phyloP scores from a whole-genome alignment of 2,329 filamentous ascomycete species.

The Botrytis paeoniae region DNA sequence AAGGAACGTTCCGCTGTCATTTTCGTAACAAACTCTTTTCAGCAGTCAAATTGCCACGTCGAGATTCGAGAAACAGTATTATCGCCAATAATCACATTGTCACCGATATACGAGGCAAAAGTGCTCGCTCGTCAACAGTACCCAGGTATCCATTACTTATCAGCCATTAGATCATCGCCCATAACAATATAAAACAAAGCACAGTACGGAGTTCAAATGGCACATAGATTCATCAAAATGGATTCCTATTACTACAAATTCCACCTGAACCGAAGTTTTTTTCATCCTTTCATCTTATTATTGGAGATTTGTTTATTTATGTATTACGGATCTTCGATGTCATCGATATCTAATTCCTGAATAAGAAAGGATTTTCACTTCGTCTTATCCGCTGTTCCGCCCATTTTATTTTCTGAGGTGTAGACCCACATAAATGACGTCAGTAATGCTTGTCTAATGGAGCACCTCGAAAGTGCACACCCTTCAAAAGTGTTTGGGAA shows the following conservation, averaged over 20 bases:
- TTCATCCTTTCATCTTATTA: background rate
- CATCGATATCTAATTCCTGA: background rate
- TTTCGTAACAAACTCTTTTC: background rate
- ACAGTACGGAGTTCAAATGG: background rate
- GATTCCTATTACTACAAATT: background rate
- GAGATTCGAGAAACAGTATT: background rate
- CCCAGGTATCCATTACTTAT: background rate
- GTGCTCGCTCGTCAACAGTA: background rate
- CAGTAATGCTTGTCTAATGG: background rate
- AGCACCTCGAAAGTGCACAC: background rate
- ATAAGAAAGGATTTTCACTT: background rate
- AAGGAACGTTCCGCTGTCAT: constrained; percentile 1
- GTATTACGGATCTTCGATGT: background rate
- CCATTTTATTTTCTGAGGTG: background rate
- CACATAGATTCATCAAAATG: background rate
- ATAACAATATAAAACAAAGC: no score
- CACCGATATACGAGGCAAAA: background rate
- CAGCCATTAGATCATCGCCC: background rate
- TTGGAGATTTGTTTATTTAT: background rate
- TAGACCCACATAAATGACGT: background rate
- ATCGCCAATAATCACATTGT: background rate
- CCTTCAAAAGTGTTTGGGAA: background rate
- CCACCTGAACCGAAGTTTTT: background rate
- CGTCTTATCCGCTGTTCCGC: background rate
- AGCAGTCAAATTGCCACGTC: background rate